Conservation (phyloP, 305 asterid species). For the Lippia alba region DNA sequence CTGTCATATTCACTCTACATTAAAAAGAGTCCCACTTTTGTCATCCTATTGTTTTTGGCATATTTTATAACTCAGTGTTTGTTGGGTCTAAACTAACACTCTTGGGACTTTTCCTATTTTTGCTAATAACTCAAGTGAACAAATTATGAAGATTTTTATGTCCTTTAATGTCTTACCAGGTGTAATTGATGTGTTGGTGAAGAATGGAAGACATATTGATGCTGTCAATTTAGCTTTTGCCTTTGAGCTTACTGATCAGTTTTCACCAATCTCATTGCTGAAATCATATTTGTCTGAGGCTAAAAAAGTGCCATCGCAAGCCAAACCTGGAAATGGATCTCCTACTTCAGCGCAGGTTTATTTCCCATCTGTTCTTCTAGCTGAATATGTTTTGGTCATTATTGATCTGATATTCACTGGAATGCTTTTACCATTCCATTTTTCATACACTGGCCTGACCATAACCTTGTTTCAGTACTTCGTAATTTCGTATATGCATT, state of each 20-base stretch:
- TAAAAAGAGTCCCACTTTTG: not conserved
- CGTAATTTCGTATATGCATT: not conserved
- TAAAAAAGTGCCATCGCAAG: slow-evolving; percentile 60
- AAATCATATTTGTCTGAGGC: slow-evolving; percentile 88
- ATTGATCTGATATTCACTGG: not conserved
- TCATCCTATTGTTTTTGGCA: slow-evolving; percentile 1
- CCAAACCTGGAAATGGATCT: slow-evolving; percentile 72
- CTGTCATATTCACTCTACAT: not conserved
- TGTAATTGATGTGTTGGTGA: slow-evolving; percentile 84
- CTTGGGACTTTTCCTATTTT: not conserved
- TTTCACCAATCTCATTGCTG: slow-evolving; percentile 79
- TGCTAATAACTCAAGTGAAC: slow-evolving; percentile 11
- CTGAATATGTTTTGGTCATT: not conserved
- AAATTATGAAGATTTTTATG: slow-evolving; percentile 20
- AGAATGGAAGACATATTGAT: slow-evolving; percentile 92
- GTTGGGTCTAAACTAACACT: slow-evolving; percentile 16
- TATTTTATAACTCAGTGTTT: not conserved
- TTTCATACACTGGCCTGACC: not conserved
- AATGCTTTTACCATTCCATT: slow-evolving; percentile 4
- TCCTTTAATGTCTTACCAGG: slow-evolving; percentile 53
- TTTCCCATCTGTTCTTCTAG: slow-evolving; percentile 24
- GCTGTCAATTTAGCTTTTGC: slow-evolving; percentile 96
- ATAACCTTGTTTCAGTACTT: not conserved
- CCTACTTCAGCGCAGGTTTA: slow-evolving; percentile 71
- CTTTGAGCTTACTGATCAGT: slow-evolving; percentile 83